Percentiles rank a stretch among this genome's conserved stretches.
Evolutionary conservation across 2,329 filamentous ascomycete species (phyloP).

Genomic region (Lachnum nothofagi): DNA sequence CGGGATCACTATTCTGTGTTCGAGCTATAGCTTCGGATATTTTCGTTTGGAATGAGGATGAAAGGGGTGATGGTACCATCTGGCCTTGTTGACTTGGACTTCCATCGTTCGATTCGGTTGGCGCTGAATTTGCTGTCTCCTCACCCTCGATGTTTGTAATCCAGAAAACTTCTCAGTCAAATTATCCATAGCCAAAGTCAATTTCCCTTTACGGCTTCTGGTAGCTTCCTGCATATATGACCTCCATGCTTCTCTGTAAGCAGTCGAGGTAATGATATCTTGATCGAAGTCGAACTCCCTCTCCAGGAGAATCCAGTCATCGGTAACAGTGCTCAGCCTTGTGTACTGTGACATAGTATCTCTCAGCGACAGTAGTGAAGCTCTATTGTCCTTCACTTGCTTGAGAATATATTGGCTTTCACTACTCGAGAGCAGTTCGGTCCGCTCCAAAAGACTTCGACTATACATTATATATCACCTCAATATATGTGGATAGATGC

Average conservation of each 20-base stretch:
- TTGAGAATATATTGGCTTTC: constrained; percentile 5
- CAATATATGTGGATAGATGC: not conserved
- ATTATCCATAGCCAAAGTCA: too few relatives aligned
- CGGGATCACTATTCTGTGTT: too few relatives aligned
- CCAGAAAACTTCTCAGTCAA: not conserved
- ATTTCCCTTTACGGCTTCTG: not conserved
- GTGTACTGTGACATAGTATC: not conserved
- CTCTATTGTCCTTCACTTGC: not conserved
- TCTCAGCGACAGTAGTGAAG: constrained; percentile 1
- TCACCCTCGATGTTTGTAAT: not conserved
- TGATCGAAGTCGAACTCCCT: constrained; percentile 4
- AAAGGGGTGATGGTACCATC: too few relatives aligned
- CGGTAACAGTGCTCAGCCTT: not conserved
- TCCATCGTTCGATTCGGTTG: too few relatives aligned
- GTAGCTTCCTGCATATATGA: constrained; percentile 1
- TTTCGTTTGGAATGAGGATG: too few relatives aligned
- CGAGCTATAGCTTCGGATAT: too few relatives aligned
- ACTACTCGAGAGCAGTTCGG: not conserved
- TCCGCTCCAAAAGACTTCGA: constrained; percentile 4
- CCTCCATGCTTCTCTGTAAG: constrained; percentile 3
- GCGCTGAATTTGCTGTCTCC: not conserved
- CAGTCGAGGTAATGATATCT: not conserved
- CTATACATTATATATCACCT: not conserved
- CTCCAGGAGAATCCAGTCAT: not conserved
- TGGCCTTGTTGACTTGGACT: too few relatives aligned